These are phyloP conservation scores for Acanthochlamys bracteata DNA, from an alignment of 106 monocot genomes.

Conservation along the genomic window DNA sequence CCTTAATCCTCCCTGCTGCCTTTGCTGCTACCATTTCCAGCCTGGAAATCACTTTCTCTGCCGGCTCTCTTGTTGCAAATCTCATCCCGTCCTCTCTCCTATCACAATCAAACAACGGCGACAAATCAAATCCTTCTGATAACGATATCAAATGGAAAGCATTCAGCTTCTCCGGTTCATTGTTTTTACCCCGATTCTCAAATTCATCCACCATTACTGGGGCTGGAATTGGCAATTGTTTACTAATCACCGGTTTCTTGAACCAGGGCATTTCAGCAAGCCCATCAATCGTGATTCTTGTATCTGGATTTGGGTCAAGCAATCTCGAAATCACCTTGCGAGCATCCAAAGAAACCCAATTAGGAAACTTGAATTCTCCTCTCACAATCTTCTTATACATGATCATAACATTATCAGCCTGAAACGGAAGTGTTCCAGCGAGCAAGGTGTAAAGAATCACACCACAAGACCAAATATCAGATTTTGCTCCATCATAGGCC, in stretches of 20 bases:
- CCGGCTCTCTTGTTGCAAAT: conserved; percentile 50
- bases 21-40: conserved; percentile 39
- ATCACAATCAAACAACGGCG: conserved; percentile 37
- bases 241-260: conserved; percentile 12
- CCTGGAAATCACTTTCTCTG: conserved; percentile 39
- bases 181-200: background rate
- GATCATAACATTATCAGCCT: conserved; percentile 37
- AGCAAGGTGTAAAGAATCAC: conserved; percentile 67
- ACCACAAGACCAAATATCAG: conserved; percentile 74
- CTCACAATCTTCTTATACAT: conserved; percentile 70
- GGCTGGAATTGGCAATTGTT: background rate
- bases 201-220: background rate
- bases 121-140: conserved; percentile 66
- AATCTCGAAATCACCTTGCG: conserved; percentile 43
- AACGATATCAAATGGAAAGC: conserved; percentile 75
- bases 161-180: conserved; percentile 40
- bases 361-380: conserved; percentile 60
- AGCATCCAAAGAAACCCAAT: conserved; percentile 66
- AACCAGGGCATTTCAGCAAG: conserved; percentile 56
- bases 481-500: conserved; percentile 64
- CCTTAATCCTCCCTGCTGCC: conserved; percentile 31
- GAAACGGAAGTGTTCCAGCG: conserved; percentile 61
- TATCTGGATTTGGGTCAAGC: conserved; percentile 58
- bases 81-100: conserved; percentile 33
- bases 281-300: conserved; percentile 45